These are phyloP conservation scores for Boletus subcaerulescens DNA, from an alignment of 768 basidiomycete genomes.

Conservation along the genomic window DNA sequence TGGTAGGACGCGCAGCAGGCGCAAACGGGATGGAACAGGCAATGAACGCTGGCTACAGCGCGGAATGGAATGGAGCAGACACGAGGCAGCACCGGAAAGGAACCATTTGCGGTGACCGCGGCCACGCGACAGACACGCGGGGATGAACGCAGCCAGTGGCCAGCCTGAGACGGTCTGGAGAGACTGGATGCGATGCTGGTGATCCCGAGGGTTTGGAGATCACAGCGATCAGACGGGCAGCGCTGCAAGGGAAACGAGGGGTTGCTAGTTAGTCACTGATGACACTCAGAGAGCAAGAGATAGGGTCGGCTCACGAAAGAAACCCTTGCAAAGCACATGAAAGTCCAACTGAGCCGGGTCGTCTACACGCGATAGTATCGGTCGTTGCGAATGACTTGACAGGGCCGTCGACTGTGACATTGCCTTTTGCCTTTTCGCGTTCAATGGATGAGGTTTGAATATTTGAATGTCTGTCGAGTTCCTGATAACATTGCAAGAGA, in stretches of 20 bases:
- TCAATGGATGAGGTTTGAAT: too few relatives aligned
- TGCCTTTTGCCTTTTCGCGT: too few relatives aligned
- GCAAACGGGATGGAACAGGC: constrained; percentile 23
- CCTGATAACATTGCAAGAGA: too few relatives aligned
- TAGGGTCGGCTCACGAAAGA: not conserved
- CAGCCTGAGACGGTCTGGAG: not conserved
- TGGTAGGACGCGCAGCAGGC: constrained; percentile 21
- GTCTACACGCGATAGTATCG: too few relatives aligned
- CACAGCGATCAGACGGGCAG: too few relatives aligned
- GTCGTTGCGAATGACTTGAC: too few relatives aligned
- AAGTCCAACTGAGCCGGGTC: not conserved
- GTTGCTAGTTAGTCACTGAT: too few relatives aligned
- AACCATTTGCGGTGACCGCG: constrained; percentile 12
- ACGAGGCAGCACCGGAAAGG: constrained; percentile 33
- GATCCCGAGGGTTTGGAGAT: not conserved
- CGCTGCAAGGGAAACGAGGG: too few relatives aligned
- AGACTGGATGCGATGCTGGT: not conserved
- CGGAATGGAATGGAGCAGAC: constrained; percentile 20
- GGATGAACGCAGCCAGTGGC: not conserved
- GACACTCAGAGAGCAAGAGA: too few relatives aligned
- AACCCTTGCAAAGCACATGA: not conserved
- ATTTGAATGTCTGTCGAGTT: too few relatives aligned
- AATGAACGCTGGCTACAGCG: constrained; percentile 11
- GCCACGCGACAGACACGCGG: constrained; percentile 15
- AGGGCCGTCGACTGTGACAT: too few relatives aligned